These are phyloP conservation scores for Grigorovia transvaalensis DNA, from an alignment of 805 yeast species.

Conservation along the genomic window DNA sequence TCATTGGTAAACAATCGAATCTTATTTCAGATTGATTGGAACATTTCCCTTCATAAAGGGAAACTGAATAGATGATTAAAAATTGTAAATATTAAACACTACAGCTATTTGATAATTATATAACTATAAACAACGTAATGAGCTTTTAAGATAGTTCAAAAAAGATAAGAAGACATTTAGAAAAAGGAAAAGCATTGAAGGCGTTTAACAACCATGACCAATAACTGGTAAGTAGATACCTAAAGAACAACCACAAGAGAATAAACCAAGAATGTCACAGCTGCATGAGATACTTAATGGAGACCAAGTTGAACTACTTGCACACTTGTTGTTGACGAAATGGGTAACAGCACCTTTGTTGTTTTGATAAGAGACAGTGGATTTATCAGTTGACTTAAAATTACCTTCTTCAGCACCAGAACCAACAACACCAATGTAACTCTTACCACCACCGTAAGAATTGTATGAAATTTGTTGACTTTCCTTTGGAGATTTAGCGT, in stretches of 20 bases:
- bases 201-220: background rate
- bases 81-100: too few relatives aligned
- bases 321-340: background rate
- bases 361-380: background rate
- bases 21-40: too few relatives aligned
- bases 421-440: background rate
- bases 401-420: background rate
- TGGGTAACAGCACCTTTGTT: background rate
- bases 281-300: background rate
- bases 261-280: background rate
- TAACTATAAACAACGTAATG: background rate
- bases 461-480: background rate
- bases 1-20: too few relatives aligned
- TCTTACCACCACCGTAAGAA: background rate
- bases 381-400: background rate
- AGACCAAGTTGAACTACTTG: background rate
- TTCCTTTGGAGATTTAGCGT: background rate
- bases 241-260: background rate
- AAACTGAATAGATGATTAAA: too few relatives aligned
- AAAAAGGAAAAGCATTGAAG: background rate
- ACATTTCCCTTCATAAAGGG: too few relatives aligned
- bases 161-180: background rate
- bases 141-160: background rate
- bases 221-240: background rate
- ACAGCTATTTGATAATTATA: too few relatives aligned